Evolutionary conservation across 2,329 filamentous ascomycete genomes (phyloP), one percentile per base, ranked within the genome.

Genomic region (Aspergillus tubingensis): DNA sequence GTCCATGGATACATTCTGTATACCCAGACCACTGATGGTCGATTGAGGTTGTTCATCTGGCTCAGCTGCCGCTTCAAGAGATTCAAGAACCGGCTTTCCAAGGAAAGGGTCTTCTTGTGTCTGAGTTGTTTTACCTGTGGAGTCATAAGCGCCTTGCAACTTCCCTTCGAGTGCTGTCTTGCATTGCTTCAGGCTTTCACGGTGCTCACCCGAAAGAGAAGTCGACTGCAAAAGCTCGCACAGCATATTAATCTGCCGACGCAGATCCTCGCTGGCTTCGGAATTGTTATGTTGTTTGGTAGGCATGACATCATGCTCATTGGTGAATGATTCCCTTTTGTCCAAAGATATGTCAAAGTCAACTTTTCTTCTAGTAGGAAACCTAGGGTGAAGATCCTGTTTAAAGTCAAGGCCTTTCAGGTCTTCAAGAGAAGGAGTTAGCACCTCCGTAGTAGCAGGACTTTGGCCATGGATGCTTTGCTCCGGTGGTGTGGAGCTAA

Each of bases 401-500:
- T 13, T 19, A 43, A 70, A 70, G 13, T 67, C 61, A 19, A 72
- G 48, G 2, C 66, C 69, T 59, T 66, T 51, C 25, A 69, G 43
- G 27, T 70, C 68, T 58, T 62, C 49, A 27, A 66, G 30, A 2
- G 62, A 61, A 47, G 67, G 64, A 21, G 62, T 67, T 52, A 55
- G 47, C 39, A 61, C 27, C n/a, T 43, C 8, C 19, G 51, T 25
- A 38, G 51, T 1, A 17, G 15, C 13, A 30, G 23, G 23, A 44
- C n/a, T 48, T 21, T 49, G 10, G n/a, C n/a, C 38, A 51, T 17
- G 38, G 3, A 38, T 27, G 17, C 19, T 36, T 25, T 53, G 53
- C 5, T 49, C 15, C 27, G 65, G 60, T 48, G 66, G 60, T 25
- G 67, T 56, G 30, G 32, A 41, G 17, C 55, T 60, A 15, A 72